Base-by-base conservation (phyloP, 257 asterid genomes). In the Gentiana macrophylla region DNA sequence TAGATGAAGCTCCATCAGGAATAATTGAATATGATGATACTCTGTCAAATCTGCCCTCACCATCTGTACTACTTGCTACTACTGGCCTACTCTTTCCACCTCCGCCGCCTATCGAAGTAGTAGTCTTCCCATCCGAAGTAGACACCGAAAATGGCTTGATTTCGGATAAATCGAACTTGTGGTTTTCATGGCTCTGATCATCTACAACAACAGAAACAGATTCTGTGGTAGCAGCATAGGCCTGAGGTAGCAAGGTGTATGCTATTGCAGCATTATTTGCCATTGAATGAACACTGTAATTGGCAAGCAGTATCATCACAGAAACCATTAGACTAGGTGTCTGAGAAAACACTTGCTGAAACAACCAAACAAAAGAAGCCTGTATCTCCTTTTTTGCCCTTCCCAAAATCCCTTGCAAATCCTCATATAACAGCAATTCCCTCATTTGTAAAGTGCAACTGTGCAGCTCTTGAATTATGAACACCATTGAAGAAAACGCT, bases 401-500 rank as follows among this genome's bases (percentile, higher is more conserved):
- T 24, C 64, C 86, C 13, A 88, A 55, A 38, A 88, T 82, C 56
- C 89, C 97, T n/a, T 77, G 94, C 60, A 92, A 55, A 70, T 92
- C 97, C 57, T 88, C 95, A 62, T 72, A 92, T 52, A 57, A 80
- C 45, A 83, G 54, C 60, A 75, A 44, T 61, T 81, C 92, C 73
- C 98, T 74, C 95, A 88, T 81, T 57, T 82, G 93, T 50, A 92
- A 53, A 47, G 91, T 80, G 35, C 74, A 84, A 52, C 91, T 77
- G 46, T 89, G 93, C 49, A 92, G 84, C 74, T 92, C 99, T 35
- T 80, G 78, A 62, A 92, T 81, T 73, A 92, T 92, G 60, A 92
- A 92, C 73, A 92, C 99, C 97, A 92, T 85, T 0, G 94, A 88
- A 0, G 97, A 88, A 67, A 92, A 92, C 0, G 99, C 97, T 61